Conservation (phyloP, 31 red algal species). For the Odonthalia washingtoniensis region DNA sequence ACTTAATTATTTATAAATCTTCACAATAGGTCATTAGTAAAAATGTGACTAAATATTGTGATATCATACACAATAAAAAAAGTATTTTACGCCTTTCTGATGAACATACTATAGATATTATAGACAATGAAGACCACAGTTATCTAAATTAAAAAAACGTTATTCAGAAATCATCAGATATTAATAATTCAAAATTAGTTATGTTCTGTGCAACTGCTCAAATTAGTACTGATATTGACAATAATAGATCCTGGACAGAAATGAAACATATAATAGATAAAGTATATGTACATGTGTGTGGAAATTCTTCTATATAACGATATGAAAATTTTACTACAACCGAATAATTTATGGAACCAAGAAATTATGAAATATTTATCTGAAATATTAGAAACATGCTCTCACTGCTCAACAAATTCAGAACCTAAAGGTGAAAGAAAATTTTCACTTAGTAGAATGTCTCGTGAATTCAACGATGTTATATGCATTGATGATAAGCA, state of each 20-base stretch:
- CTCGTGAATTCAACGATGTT: slow-evolving; percentile 20
- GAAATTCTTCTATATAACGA: background rate
- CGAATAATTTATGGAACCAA: background rate
- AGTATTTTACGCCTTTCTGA: background rate
- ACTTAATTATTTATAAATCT: background rate
- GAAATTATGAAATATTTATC: background rate
- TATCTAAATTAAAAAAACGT: background rate
- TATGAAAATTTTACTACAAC: slow-evolving; percentile 6
- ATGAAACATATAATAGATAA: background rate
- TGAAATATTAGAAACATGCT: background rate
- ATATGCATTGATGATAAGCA: slow-evolving; percentile 36
- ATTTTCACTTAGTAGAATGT: slow-evolving; percentile 28
- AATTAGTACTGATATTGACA: background rate
- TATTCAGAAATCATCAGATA: background rate
- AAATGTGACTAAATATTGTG: background rate
- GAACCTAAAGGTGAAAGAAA: slow-evolving; percentile 21
- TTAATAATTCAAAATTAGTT: background rate
- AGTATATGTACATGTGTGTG: slow-evolving; percentile 5
- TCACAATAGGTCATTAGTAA: background rate
- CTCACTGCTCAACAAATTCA: background rate
- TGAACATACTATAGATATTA: background rate
- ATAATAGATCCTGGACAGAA: background rate
- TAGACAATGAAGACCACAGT: background rate
- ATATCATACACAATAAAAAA: background rate
- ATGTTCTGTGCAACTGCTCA: background rate